Evolutionary conservation across 768 basidiomycete species (phyloP).

Genomic region (Lentinula aciculospora): DNA sequence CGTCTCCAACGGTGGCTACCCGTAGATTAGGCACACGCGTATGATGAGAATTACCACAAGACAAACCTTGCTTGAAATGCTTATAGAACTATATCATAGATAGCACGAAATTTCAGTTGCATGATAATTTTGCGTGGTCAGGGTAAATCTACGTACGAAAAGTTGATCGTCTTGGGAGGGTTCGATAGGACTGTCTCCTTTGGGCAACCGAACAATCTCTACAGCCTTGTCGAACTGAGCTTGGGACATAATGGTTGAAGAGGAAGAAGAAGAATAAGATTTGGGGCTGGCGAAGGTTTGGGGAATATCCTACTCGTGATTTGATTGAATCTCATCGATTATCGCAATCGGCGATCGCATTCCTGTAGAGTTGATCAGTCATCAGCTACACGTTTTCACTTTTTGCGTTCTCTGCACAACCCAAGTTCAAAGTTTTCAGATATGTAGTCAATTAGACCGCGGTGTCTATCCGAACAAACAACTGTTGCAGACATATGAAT

Average conservation of each 20-base stretch:
- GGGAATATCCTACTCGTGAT: background rate
- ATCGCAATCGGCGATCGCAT: background rate
- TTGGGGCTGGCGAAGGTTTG: background rate
- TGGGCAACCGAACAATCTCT: constrained; percentile 57
- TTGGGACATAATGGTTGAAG: constrained; percentile 50
- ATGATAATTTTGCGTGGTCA: background rate
- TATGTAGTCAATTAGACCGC: too few species aligned
- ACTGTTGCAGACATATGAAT: too few species aligned
- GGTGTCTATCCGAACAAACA: too few species aligned
- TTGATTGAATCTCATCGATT: background rate
- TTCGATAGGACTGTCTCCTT: constrained; percentile 77
- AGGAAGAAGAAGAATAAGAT: constrained; percentile 9
- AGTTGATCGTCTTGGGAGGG: constrained; percentile 73
- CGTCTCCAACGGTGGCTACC: constrained; percentile 70
- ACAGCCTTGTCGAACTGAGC: constrained; percentile 75
- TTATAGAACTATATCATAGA: constrained; percentile 72
- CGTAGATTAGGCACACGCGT: background rate
- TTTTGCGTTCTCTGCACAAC: too few species aligned
- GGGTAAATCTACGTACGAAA: constrained; percentile 54
- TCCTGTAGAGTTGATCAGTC: too few species aligned
- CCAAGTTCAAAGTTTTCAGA: too few species aligned
- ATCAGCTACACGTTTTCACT: too few species aligned
- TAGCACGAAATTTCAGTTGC: constrained; percentile 9
- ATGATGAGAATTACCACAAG: background rate
- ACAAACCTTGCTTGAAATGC: constrained; percentile 86